These are phyloP conservation scores for Candida ipomoeae DNA, from an alignment of 805 yeast genomes.

Conservation along the genomic window DNA sequence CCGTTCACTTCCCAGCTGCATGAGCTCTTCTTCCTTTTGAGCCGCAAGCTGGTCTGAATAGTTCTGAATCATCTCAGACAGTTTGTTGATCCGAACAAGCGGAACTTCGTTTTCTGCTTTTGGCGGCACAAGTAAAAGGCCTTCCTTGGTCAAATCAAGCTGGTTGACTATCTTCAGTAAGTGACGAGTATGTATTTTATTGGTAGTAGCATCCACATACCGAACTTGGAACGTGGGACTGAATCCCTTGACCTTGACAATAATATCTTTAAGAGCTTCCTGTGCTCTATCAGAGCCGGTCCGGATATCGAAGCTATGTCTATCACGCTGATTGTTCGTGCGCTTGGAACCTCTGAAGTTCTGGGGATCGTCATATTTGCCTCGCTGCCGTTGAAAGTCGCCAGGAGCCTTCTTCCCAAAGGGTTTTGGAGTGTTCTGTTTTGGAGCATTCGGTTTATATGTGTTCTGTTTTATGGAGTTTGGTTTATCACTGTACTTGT, in stretches of 20 bases:
- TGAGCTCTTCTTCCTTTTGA: conserved; percentile 26
- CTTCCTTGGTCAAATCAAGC: conserved; percentile 24
- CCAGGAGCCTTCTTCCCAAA: background rate
- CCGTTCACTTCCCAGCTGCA: conserved; percentile 31
- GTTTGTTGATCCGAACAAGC: conserved; percentile 24
- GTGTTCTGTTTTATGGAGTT: too few relatives aligned
- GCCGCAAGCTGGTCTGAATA: conserved; percentile 32
- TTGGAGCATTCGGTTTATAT: too few relatives aligned
- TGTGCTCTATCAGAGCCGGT: conserved; percentile 28
- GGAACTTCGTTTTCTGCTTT: conserved; percentile 21
- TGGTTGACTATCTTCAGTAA: conserved; percentile 32
- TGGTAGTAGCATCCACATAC: conserved; percentile 23
- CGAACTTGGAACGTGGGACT: conserved; percentile 24
- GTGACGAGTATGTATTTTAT: conserved; percentile 19
- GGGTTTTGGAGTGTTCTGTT: background rate
- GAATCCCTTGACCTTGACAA: conserved; percentile 18
- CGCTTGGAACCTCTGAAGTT: background rate
- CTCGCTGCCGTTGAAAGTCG: background rate
- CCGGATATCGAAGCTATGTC: conserved; percentile 19
- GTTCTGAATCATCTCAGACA: conserved; percentile 30
- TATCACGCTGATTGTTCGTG: background rate
- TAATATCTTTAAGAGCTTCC: conserved; percentile 24
- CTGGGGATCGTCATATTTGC: background rate
- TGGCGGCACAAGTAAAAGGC: conserved; percentile 22
- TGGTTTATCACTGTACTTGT: background rate